Percentiles rank a stretch among this genome's conserved stretches.
Conservation (phyloP, 2,329 filamentous ascomycete genomes). For the Proliferodiscus dingleyae region DNA sequence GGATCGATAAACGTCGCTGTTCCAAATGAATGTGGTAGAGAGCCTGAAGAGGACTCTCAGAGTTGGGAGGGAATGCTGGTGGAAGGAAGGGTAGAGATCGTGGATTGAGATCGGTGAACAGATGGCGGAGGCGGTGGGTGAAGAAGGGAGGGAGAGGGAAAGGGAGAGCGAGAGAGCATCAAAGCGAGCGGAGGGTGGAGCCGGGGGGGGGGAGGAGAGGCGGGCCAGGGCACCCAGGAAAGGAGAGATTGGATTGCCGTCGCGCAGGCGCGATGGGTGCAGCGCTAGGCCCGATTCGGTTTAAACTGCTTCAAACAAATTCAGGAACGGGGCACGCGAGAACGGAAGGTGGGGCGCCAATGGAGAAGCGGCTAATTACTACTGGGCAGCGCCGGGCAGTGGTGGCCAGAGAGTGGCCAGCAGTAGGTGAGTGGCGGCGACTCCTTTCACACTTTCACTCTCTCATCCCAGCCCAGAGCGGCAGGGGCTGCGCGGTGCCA, state of each 20-base stretch:
- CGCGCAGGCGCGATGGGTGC: not conserved
- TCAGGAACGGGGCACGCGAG: too few relatives aligned
- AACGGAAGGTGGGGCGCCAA: too few relatives aligned
- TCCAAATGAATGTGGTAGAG: conserved; percentile 36
- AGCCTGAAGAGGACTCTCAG: conserved; percentile 27
- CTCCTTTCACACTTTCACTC: too few relatives aligned
- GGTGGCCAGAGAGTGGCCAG: too few relatives aligned
- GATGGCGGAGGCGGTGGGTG: conserved; percentile 9
- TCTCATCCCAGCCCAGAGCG: too few relatives aligned
- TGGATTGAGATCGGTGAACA: conserved; percentile 16
- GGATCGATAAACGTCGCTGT: conserved; percentile 27
- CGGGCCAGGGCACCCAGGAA: conserved; percentile 2
- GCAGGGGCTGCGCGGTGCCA: too few relatives aligned
- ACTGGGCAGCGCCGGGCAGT: too few relatives aligned
- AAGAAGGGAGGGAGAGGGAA: conserved; percentile 5
- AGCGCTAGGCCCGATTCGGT: not conserved
- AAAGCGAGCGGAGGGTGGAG: conserved; percentile 2
- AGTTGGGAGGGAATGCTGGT: conserved; percentile 31
- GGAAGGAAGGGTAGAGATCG: conserved; percentile 13
- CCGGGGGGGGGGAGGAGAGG: not conserved
- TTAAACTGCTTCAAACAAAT: too few relatives aligned
- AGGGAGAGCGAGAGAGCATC: not conserved
- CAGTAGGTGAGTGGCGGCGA: too few relatives aligned
- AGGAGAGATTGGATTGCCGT: conserved; percentile 10
- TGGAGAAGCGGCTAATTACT: too few relatives aligned